Evolutionary conservation across 129 eudicot genomes (phyloP).

Genomic region (sunflower (Helianthus annuus)): DNA sequence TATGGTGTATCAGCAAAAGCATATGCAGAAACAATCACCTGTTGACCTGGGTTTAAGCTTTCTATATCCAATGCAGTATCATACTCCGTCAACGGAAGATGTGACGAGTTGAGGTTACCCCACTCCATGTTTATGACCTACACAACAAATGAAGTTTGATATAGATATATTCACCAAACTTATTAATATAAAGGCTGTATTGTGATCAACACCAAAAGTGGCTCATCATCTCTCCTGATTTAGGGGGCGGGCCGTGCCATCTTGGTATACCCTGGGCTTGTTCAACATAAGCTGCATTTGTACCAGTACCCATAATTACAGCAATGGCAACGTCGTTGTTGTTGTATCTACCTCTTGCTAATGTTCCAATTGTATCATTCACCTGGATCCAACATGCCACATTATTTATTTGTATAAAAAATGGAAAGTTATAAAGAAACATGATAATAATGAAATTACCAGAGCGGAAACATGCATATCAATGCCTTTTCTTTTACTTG

Average conservation of each 20-base stretch:
- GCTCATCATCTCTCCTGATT: slow-evolving; percentile 85
- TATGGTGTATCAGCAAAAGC: too few relatives aligned
- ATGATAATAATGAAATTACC: slow-evolving; percentile 38
- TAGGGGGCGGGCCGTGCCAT: slow-evolving; percentile 79
- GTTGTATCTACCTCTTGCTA: slow-evolving; percentile 78
- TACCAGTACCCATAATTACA: slow-evolving; percentile 87
- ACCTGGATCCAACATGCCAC: slow-evolving; percentile 44
- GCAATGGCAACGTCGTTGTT: slow-evolving; percentile 62
- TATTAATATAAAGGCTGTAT: too few relatives aligned
- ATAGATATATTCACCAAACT: neutral
- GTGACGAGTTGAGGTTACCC: slow-evolving; percentile 88
- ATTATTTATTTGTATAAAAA: neutral
- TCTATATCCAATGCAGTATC: slow-evolving; percentile 65
- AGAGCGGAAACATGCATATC: slow-evolving; percentile 79
- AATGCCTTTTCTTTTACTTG: slow-evolving; percentile 64
- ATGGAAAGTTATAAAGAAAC: neutral
- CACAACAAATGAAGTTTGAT: neutral
- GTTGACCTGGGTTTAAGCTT: slow-evolving; percentile 84
- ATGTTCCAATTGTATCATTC: slow-evolving; percentile 88
- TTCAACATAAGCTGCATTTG: slow-evolving; percentile 94
- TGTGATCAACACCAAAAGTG: too few relatives aligned
- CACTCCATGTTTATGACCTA: slow-evolving; percentile 97
- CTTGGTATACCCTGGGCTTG: slow-evolving; percentile 78
- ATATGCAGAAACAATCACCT: slow-evolving; percentile 32
- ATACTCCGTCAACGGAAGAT: slow-evolving; percentile 77